phyloP scores from a whole-genome alignment of 2,329 filamentous ascomycete genomes.

The Ceratocystis huliohia region DNA sequence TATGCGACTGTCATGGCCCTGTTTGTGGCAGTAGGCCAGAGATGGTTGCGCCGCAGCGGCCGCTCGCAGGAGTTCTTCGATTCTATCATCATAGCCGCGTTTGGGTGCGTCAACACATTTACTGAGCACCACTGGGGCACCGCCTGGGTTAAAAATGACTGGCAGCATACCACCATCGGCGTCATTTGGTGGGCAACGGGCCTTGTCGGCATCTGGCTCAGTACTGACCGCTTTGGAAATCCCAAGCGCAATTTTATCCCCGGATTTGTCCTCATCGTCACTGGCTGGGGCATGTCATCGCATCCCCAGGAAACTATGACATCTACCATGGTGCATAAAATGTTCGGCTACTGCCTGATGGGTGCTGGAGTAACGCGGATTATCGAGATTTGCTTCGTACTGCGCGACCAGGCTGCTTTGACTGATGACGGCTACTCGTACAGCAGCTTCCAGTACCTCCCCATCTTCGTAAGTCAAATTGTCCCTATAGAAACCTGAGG shows the following conservation, averaged over 20 bases:
- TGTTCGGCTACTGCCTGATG: constrained; percentile 96
- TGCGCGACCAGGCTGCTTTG: constrained; percentile 56
- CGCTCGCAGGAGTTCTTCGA: constrained; percentile 96
- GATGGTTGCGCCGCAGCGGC: constrained; percentile 69
- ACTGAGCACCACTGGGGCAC: constrained; percentile 92
- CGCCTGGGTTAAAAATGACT: constrained; percentile 81
- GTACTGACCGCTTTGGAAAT: constrained; percentile 64
- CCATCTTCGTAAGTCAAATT: constrained; percentile 40
- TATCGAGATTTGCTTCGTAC: constrained; percentile 80
- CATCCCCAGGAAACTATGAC: constrained; percentile 76
- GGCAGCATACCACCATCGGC: constrained; percentile 99
- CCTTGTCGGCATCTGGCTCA: constrained; percentile 83
- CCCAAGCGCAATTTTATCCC: constrained; percentile 91
- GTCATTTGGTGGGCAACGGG: constrained; percentile 96
- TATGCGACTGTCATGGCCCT: constrained; percentile 84
- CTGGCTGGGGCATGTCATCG: constrained; percentile 88
- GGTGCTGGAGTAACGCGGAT: constrained; percentile 70
- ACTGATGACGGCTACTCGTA: constrained; percentile 55
- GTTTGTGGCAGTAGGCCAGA: constrained; percentile 73
- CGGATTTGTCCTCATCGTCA: constrained; percentile 78
- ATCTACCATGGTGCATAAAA: constrained; percentile 73
- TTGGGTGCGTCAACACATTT: constrained; percentile 97
- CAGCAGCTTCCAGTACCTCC: constrained; percentile 47
- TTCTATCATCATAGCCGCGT: constrained; percentile 75
- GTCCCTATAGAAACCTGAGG: background rate